Evolutionary conservation across 2,329 filamentous ascomycete genomes (phyloP).

Genomic region (Penicillium olsonii): DNA sequence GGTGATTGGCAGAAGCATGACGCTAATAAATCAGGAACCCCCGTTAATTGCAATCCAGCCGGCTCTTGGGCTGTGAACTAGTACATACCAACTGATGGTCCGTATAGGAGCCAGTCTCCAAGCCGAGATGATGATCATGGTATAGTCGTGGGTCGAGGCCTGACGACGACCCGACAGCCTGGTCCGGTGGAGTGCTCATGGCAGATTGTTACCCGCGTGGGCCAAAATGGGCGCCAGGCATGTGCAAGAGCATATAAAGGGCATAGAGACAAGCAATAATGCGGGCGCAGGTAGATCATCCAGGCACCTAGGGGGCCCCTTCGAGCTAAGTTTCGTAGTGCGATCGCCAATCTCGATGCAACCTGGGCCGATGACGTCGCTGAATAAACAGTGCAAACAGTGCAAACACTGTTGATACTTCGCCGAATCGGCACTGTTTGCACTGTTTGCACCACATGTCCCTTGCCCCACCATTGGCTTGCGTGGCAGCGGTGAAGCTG

Average conservation of each 20-base stretch:
- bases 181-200: slow-evolving; percentile 30
- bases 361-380: slow-evolving; percentile 35
- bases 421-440: slow-evolving; percentile 30
- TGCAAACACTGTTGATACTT: slow-evolving; percentile 8
- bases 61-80: background rate
- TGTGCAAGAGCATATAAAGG: background rate
- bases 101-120: slow-evolving; percentile 56
- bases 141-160: slow-evolving; percentile 19
- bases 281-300: slow-evolving; percentile 5
- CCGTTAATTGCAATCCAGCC: slow-evolving; percentile 5
- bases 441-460: slow-evolving; percentile 23
- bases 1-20: slow-evolving; percentile 62
- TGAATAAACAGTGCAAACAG: slow-evolving; percentile 11
- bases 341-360: slow-evolving; percentile 21
- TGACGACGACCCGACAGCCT: slow-evolving; percentile 19
- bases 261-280: slow-evolving; percentile 2
- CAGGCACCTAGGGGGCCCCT: slow-evolving; percentile 10
- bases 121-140: slow-evolving; percentile 32
- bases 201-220: slow-evolving; percentile 13
- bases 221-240: slow-evolving; percentile 3
- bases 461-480: slow-evolving; percentile 23
- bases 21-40: slow-evolving; percentile 43
- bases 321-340: slow-evolving; percentile 7
- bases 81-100: slow-evolving; percentile 53
- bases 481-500: slow-evolving; percentile 36